Evolutionary conservation across 805 yeast species (phyloP), one percentile per base, ranked within the genome.

Genomic region (Metschnikowia hibisci): DNA sequence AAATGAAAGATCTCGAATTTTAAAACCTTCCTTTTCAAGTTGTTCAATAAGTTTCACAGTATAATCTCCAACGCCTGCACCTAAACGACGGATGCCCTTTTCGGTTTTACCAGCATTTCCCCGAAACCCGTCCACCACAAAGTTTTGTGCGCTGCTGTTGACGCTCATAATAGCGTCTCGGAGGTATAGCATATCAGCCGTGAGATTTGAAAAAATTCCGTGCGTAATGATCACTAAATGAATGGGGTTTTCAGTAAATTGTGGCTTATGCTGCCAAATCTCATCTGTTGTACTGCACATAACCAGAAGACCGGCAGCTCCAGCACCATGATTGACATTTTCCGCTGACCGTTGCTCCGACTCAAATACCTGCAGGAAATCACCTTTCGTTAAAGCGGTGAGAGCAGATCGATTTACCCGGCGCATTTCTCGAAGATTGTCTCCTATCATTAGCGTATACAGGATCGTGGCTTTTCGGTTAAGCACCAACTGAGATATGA

Each of bases 31-130:
- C 6, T 37, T 43, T 13, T 48, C 34, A 13, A 53, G 43, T 13
- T 59, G 54, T 6, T 62, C 62, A 14, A 70, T 53, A 4, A 61
- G 43, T 6, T 52, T 52, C 15, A 63, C 49, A 3, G 68, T 42
- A 43, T 61, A 65, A 13, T 53, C 48, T 0, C 66, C 66, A 37
- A 64, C 60, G 5, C 54, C 58, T 0, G 45, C 56, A 1, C 76
- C 76, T 32, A 70, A 47, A 15, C 56, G 57, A 45, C 63, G 64
- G 13, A 71, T 52, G 1, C 76, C 76, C 26, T 55, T 57, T 52
- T 71, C 76, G 2, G 74, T 69, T 27, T 56, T 56, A 8, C 73
- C 75, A 3, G 73, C 71, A 44, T 71, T 71, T 1, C 65, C 71
- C 4, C 51, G 46, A 46, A 48, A 71, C 6, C 76, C 76, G 35